Percentiles rank a stretch among this genome's conserved stretches.
phyloP scores from a whole-genome alignment of 2,329 filamentous ascomycete genomes.

The Phyllosticta citrichinensis region DNA sequence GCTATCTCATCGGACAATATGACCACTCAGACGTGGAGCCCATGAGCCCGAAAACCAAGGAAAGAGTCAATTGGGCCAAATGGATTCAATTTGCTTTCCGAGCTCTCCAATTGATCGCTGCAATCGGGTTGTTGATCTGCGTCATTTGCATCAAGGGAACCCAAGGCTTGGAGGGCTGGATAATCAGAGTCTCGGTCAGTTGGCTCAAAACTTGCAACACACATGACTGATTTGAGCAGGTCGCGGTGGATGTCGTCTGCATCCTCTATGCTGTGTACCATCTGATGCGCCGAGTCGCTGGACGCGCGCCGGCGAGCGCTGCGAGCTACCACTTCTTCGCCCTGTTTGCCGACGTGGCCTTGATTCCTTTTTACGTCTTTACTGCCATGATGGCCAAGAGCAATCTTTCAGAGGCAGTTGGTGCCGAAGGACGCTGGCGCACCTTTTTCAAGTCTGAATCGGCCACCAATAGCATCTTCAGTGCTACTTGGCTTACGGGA shows the following conservation, averaged over 20 bases:
- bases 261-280: conserved; percentile 74
- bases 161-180: conserved; percentile 56
- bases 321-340: conserved; percentile 87
- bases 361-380: conserved; percentile 55
- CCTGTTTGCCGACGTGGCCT: conserved; percentile 57
- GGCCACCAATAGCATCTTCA: conserved; percentile 50
- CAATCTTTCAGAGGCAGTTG: conserved; percentile 40
- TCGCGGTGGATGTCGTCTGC: conserved; percentile 63
- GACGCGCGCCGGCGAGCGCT: conserved; percentile 66
- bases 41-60: conserved; percentile 62
- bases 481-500: conserved; percentile 59
- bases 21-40: conserved; percentile 51
- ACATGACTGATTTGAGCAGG: conserved; percentile 38
- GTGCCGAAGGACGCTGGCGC: conserved; percentile 48
- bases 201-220: neutral
- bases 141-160: conserved; percentile 67
- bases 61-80: conserved; percentile 59
- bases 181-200: conserved; percentile 66
- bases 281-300: conserved; percentile 58
- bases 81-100: conserved; percentile 60
- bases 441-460: conserved; percentile 53
- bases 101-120: conserved; percentile 55
- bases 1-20: conserved; percentile 55
- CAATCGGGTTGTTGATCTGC: conserved; percentile 61
- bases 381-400: conserved; percentile 44